Conservation (phyloP, 352 stramenopile species). For the Phytophthora tubulina region DNA sequence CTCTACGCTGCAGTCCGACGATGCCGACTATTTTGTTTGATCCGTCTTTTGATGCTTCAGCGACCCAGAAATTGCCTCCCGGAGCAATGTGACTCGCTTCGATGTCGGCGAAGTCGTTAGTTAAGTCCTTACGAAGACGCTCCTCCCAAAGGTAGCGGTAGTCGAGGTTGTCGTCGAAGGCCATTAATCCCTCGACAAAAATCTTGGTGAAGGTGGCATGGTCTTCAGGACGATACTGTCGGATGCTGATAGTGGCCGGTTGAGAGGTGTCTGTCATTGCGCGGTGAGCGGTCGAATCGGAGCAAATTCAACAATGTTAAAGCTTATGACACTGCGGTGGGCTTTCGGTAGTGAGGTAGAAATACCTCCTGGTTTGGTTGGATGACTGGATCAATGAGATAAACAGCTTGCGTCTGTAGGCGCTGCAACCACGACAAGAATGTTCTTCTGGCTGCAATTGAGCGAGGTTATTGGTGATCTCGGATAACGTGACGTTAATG, state of each 20-base stretch:
- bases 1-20: conserved; percentile 30
- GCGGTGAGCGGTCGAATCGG: too few species aligned
- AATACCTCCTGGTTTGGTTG: conserved; percentile 1
- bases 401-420: background rate
- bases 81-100: conserved; percentile 26
- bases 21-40: conserved; percentile 35
- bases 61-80: conserved; percentile 45
- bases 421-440: background rate
- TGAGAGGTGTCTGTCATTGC: background rate
- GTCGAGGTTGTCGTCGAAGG: conserved; percentile 27
- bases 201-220: conserved; percentile 35
- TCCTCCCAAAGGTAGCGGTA: conserved; percentile 36
- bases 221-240: conserved; percentile 33
- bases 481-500: background rate
- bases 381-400: conserved; percentile 4
- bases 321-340: background rate
- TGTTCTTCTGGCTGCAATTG: background rate
- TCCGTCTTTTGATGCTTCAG: conserved; percentile 8
- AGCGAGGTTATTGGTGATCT: background rate
- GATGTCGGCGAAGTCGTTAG: conserved; percentile 32
- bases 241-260: conserved; percentile 12
- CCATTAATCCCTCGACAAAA: conserved; percentile 9
- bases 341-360: background rate
- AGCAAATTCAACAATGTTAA: background rate
- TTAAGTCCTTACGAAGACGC: conserved; percentile 27